Percentiles rank a stretch among this genome's conserved stretches.
phyloP scores from a whole-genome alignment of 2,329 filamentous ascomycete species.

The Diaporthe sp. region DNA sequence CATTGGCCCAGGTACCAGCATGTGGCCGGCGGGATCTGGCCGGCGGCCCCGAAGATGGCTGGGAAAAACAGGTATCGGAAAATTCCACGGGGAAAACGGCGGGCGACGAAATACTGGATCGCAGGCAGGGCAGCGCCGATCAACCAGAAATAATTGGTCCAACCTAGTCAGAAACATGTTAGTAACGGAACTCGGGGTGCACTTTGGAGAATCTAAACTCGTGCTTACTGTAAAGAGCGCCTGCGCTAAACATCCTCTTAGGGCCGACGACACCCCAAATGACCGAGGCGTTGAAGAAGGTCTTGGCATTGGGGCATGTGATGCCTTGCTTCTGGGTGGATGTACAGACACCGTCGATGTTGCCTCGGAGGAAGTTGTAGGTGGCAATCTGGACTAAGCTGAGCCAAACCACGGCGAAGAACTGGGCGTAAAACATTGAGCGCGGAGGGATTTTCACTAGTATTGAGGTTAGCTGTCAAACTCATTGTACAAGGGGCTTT shows the following conservation, averaged over 20 bases:
- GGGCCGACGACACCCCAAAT: constrained; percentile 74
- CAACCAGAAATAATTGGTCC: constrained; percentile 68
- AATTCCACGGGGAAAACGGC: constrained; percentile 58
- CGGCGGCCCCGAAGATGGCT: constrained; percentile 64
- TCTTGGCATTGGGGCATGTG: constrained; percentile 67
- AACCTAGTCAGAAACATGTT: constrained; percentile 38
- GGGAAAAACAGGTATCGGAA: constrained; percentile 66
- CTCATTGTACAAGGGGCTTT: background rate
- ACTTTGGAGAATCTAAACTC: too few relatives aligned
- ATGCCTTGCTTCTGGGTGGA: constrained; percentile 61
- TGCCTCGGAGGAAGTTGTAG: constrained; percentile 56
- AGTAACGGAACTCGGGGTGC: background rate
- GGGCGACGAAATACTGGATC: constrained; percentile 61
- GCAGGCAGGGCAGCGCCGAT: constrained; percentile 63
- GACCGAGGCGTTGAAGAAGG: constrained; percentile 71
- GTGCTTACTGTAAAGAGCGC: constrained; percentile 10
- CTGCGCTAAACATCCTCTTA: constrained; percentile 60
- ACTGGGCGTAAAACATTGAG: constrained; percentile 60
- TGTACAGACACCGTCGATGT: constrained; percentile 67
- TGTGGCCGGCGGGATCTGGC: constrained; percentile 66
- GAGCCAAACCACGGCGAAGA: constrained; percentile 56
- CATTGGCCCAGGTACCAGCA: constrained; percentile 67
- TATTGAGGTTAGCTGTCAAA: background rate
- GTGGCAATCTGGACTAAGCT: constrained; percentile 53
- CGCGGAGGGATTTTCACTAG: constrained; percentile 60